A percentile compares a stretch with the other conserved stretches of the same genome.
Evolutionary conservation across 1,284 basidiomycete genomes (phyloP).

Genomic region (Coniferiporia sulphurascens): DNA sequence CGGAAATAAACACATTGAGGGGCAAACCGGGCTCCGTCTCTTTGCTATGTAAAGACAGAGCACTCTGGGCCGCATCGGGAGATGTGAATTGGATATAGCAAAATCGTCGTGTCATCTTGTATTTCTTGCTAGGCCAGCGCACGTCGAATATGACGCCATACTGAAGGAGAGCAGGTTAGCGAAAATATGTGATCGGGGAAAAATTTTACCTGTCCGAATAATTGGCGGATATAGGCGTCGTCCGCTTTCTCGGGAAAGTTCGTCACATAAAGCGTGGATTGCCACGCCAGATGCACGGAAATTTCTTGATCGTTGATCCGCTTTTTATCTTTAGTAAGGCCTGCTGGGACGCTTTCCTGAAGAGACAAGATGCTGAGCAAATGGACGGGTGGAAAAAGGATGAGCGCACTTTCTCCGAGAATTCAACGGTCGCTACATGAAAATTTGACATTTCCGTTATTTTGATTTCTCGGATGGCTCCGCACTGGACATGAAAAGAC

Average conservation of each 20-base stretch:
- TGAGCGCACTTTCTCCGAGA: constrained; percentile 56
- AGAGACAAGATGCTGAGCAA: neutral
- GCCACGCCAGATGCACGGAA: constrained; percentile 85
- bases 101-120: constrained; percentile 85
- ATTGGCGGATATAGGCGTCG: constrained; percentile 67
- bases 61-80: constrained; percentile 69
- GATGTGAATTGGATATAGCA: constrained; percentile 91
- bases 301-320: constrained; percentile 70
- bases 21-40: constrained; percentile 65
- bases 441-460: constrained; percentile 54
- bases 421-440: constrained; percentile 78
- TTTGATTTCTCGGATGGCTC: constrained; percentile 75
- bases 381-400: neutral
- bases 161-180: constrained; percentile 34
- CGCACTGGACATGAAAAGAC: constrained; percentile 56
- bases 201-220: constrained; percentile 69
- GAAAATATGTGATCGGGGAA: neutral
- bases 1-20: constrained; percentile 83
- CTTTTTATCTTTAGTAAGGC: constrained; percentile 92
- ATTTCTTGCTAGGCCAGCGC: constrained; percentile 97
- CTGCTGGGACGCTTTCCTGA: constrained; percentile 77
- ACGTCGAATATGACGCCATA: constrained; percentile 91
- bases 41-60: constrained; percentile 72
- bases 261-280: constrained; percentile 93
- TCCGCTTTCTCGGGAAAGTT: constrained; percentile 91